phyloP scores from a whole-genome alignment of 179 eudicot genomes.

The Sideroxylon spinosum region DNA sequence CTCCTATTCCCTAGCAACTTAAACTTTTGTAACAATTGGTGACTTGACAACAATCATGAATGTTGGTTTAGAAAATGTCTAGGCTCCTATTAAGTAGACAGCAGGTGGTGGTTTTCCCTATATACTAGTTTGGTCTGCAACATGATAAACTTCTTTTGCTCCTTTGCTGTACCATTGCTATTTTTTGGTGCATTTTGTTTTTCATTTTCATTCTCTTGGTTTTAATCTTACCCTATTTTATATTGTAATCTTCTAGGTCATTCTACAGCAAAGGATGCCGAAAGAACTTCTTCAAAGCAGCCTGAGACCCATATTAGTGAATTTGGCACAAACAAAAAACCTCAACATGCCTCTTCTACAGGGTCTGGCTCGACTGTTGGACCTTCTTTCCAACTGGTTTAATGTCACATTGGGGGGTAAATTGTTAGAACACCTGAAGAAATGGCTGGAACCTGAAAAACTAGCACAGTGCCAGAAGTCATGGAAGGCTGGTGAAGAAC shows the following conservation, averaged over 20 bases:
- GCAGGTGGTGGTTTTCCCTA: background rate
- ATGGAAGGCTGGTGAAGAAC: conserved; percentile 99
- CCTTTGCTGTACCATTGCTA: background rate
- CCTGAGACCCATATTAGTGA: conserved; percentile 91
- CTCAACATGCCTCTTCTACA: conserved; percentile 96
- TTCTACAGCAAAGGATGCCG: conserved; percentile 96
- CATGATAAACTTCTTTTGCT: background rate
- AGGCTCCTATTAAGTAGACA: background rate
- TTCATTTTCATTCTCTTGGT: background rate
- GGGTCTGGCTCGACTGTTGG: conserved; percentile 96
- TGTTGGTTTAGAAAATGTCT: background rate
- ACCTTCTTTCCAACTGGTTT: conserved; percentile 94
- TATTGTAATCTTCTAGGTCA: conserved; percentile 47
- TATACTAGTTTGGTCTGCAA: background rate
- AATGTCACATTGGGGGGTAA: conserved; percentile 92
- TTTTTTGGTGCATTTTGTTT: background rate
- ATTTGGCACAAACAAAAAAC: conserved; percentile 90
- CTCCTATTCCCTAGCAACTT: too few species aligned
- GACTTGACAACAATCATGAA: too few species aligned
- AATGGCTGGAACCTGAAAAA: conserved; percentile 96
- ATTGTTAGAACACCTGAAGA: conserved; percentile 94
- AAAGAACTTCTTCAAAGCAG: conserved; percentile 98
- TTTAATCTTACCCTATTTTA: conserved; percentile 8
- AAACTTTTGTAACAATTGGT: too few species aligned
- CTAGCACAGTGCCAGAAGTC: conserved; percentile 89